Evolutionary conservation across 805 yeast species (phyloP).

Genomic region (Saturnispora hagleri): DNA sequence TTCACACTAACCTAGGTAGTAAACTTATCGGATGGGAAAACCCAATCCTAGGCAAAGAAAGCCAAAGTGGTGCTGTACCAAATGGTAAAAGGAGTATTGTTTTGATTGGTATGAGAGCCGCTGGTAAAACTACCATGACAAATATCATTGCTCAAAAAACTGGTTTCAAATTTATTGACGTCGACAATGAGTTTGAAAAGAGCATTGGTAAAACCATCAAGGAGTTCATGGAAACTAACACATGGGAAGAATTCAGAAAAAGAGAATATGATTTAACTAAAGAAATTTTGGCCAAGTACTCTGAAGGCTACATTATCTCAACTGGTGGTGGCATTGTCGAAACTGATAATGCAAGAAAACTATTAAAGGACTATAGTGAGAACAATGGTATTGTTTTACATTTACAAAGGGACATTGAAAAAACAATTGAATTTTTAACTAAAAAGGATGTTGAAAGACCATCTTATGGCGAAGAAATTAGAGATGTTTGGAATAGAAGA

Average conservation of each 20-base stretch:
- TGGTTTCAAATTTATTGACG: slow-evolving; percentile 63
- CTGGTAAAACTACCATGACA: slow-evolving; percentile 86
- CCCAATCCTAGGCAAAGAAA: slow-evolving; percentile 13
- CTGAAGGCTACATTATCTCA: slow-evolving; percentile 59
- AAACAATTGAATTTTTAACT: slow-evolving; percentile 65
- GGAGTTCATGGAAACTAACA: slow-evolving; percentile 49
- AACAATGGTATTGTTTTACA: slow-evolving; percentile 81
- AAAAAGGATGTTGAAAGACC: slow-evolving; percentile 79
- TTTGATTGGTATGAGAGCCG: slow-evolving; percentile 96
- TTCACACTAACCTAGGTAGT: slow-evolving; percentile 60
- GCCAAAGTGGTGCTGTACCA: slow-evolving; percentile 10
- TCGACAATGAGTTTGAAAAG: slow-evolving; percentile 65
- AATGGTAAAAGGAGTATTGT: slow-evolving; percentile 53
- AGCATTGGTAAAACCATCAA: slow-evolving; percentile 43
- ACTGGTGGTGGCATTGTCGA: slow-evolving; percentile 98
- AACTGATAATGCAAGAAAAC: slow-evolving; percentile 51
- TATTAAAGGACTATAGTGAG: slow-evolving; percentile 44
- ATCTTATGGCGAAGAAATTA: slow-evolving; percentile 70
- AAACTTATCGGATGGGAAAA: slow-evolving; percentile 62
- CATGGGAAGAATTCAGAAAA: slow-evolving; percentile 85
- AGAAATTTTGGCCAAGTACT: slow-evolving; percentile 34
- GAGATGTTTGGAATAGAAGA: slow-evolving; percentile 77
- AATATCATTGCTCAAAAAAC: slow-evolving; percentile 64
- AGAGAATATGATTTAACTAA: slow-evolving; percentile 52
- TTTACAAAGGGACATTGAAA: slow-evolving; percentile 77